Base-by-base conservation (phyloP, 192 early-diverging fungal genomes). In the Dimargaris verticillata region DNA sequence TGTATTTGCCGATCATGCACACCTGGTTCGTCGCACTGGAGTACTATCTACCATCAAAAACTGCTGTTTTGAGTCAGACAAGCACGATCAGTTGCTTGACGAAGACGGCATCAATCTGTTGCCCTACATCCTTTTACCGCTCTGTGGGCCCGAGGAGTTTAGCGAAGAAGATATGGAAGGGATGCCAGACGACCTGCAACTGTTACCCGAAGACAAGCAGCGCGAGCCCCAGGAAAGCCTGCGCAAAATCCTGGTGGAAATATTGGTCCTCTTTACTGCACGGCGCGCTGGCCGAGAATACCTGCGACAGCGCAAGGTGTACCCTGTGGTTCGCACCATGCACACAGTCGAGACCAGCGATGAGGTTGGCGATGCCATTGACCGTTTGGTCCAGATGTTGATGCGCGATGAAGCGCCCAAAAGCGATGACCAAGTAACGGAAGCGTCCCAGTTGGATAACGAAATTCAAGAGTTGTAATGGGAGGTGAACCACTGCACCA, bases 91-190 rank as follows among this genome's bases (percentile, higher is more conserved):
- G 25, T 64, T 95, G 24, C 62, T 95, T 42, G 74, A 85, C 58
- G 78, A 78, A 44, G 53, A 74, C 13, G 83, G 86, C 41, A 80
- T 88, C 51, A 92, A 95, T 52, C 69, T 93, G 52, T 68, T 95
- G 26, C 87, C 88, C 1, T 91, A 88, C 63, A 83, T 98, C 29
- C 68, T 98, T 13, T 74, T 95, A 42, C 95, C 95, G 18, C 73
- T 92, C 41, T 88, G 86, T 59, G 95, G 95, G 5, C 84, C 87
- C 0, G 93, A 95, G 55, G 93, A 98, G 60, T 92, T 85, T 67
- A 84, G 87, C 59, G 77, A 86, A 24, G 94, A 97, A 14, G 92
- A 95, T 44, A 90, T 92, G 83, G 93, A 95, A 33, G 76, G 74
- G 5, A 85, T 98, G 78, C 93, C 91, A 0, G 91, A 91, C 58